Evolutionary conservation across 208 protist species (phyloP).

Genomic region (Eutreptiella sp.): DNA sequence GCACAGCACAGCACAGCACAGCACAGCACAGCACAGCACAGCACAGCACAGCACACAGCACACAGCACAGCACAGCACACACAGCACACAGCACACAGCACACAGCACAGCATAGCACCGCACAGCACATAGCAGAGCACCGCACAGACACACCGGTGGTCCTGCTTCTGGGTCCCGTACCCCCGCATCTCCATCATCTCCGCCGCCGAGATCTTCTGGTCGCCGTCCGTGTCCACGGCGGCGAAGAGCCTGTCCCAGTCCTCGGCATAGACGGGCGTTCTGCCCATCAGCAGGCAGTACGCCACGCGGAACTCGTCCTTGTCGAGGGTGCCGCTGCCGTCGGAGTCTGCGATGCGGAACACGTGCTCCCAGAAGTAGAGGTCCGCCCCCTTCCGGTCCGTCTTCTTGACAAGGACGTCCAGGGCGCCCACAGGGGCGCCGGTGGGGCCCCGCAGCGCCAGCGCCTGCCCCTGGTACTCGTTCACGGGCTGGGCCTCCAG

Average conservation of each 20-base stretch:
- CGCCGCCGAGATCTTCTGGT: neutral
- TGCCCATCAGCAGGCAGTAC: neutral
- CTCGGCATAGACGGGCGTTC: neutral
- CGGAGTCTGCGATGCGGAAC: neutral
- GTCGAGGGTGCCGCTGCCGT: slow-evolving; percentile 4
- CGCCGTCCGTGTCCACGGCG: neutral
- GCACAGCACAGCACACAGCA: too few species aligned
- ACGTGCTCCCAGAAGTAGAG: slow-evolving; percentile 1
- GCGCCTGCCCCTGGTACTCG: neutral
- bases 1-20: too few species aligned
- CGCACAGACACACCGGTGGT: too few species aligned
- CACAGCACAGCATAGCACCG: too few species aligned
- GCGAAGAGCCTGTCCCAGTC: neutral
- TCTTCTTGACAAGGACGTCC: neutral
- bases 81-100: too few species aligned
- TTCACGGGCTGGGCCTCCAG: neutral
- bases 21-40: too few species aligned
- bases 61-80: too few species aligned
- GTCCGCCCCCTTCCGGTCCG: neutral
- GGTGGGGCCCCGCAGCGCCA: neutral
- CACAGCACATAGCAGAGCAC: too few species aligned
- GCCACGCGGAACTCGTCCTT: slow-evolving; percentile 2
- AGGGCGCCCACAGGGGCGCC: neutral
- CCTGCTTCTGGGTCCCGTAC: too few species aligned
- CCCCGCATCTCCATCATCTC: too few species aligned